Evolutionary conservation across 2,329 filamentous ascomycete species (phyloP).

Genomic region (Stagonosporopsis tanaceti): DNA sequence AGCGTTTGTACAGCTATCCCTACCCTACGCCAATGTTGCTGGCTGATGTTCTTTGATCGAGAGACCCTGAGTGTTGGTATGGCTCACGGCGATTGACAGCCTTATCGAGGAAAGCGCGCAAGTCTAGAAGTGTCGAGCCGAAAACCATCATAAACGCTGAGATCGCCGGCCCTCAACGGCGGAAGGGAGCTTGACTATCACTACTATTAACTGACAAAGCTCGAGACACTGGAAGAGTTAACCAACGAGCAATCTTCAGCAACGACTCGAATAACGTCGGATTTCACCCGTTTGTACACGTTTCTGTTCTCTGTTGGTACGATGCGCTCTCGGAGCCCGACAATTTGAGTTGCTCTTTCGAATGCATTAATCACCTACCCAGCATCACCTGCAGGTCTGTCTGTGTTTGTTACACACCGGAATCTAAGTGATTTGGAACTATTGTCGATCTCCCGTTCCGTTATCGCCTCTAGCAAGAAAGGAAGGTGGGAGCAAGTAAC

Average conservation of each 20-base stretch:
- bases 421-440: neutral
- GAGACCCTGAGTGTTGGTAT: slow-evolving; percentile 4
- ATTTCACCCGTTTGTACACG: neutral
- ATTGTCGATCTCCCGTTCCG: slow-evolving; percentile 1
- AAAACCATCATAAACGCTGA: slow-evolving; percentile 17
- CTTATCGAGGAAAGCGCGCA: slow-evolving; percentile 15
- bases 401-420: neutral
- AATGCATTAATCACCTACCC: slow-evolving; percentile 6
- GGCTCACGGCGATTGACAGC: slow-evolving; percentile 10
- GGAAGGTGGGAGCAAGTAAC: neutral
- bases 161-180: slow-evolving; percentile 15
- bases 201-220: neutral
- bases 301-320: neutral
- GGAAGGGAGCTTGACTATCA: neutral
- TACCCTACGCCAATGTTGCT: neutral
- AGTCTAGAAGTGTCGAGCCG: slow-evolving; percentile 10
- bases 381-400: slow-evolving; percentile 8
- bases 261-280: neutral
- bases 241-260: slow-evolving; percentile 1
- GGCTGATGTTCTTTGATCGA: slow-evolving; percentile 3
- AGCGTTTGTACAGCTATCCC: neutral
- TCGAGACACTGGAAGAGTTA: neutral
- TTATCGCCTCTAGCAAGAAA: neutral
- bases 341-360: neutral
- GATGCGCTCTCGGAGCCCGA: neutral